phyloP scores from a whole-genome alignment of 768 basidiomycete species.

The Lactarius tabidus region DNA sequence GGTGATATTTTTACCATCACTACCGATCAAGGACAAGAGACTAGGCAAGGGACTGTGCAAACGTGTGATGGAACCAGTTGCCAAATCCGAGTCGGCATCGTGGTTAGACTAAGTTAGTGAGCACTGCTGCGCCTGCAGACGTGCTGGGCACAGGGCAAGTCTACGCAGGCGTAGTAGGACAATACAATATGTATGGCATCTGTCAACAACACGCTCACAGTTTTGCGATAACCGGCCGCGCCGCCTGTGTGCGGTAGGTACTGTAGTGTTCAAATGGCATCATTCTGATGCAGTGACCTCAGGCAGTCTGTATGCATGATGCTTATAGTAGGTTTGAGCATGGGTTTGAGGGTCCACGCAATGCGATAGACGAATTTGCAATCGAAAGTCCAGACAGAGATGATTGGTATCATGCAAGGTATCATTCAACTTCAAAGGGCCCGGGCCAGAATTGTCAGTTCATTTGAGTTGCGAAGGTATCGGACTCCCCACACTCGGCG shows the following conservation, averaged over 20 bases:
- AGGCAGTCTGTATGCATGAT: constrained; percentile 8
- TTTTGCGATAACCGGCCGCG: constrained; percentile 30
- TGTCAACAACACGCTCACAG: constrained; percentile 45
- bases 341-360: background rate
- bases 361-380: background rate
- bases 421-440: background rate
- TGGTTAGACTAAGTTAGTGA: constrained; percentile 41
- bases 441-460: background rate
- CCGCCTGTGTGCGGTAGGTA: constrained; percentile 15
- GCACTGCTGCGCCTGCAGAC: constrained; percentile 42
- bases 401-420: background rate
- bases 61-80: constrained; percentile 48
- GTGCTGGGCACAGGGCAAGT: constrained; percentile 3
- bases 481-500: background rate
- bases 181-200: constrained; percentile 39
- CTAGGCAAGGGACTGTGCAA: constrained; percentile 32
- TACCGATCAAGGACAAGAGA: background rate
- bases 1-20: background rate
- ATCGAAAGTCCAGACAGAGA: background rate
- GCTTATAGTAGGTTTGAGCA: background rate
- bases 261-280: background rate
- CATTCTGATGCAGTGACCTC: constrained; percentile 6
- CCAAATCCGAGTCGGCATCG: constrained; percentile 37
- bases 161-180: background rate
- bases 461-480: background rate